These are phyloP conservation scores for Licmophora abbreviata DNA, from an alignment of 108 stramenopile genomes.

Conservation along the genomic window DNA sequence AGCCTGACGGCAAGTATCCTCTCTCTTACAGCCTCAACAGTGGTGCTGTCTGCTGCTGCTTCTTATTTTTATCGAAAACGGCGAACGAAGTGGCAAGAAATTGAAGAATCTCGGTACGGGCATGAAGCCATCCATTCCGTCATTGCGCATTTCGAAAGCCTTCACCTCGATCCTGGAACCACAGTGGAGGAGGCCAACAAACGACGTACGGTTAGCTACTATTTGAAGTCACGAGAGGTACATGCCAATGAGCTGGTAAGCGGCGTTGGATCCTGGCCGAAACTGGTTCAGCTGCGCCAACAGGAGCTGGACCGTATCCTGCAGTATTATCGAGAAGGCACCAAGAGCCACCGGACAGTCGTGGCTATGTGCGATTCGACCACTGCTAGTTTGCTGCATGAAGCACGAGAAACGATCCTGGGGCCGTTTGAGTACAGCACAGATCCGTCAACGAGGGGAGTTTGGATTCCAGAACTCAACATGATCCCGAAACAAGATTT, in stretches of 20 bases:
- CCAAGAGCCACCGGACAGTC: constrained; percentile 37
- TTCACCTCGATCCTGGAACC: constrained; percentile 14
- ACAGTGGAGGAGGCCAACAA: constrained; percentile 43
- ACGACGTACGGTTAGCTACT: constrained; percentile 29
- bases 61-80: constrained; percentile 3
- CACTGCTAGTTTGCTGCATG: constrained; percentile 17
- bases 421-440: constrained; percentile 23
- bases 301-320: constrained; percentile 17
- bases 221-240: constrained; percentile 33
- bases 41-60: too few species aligned
- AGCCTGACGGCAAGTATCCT: too few species aligned
- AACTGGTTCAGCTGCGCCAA: constrained; percentile 18
- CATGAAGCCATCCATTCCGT: constrained; percentile 25
- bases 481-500: constrained; percentile 38
- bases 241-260: constrained; percentile 22
- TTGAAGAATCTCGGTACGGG: constrained; percentile 10
- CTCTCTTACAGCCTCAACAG: too few species aligned
- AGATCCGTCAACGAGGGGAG: constrained; percentile 27
- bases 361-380: constrained; percentile 38
- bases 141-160: constrained; percentile 30
- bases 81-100: constrained; percentile 8
- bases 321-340: constrained; percentile 25
- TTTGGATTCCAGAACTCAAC: constrained; percentile 41
- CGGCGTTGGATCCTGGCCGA: constrained; percentile 14
- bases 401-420: constrained; percentile 33